phyloP scores from a whole-genome alignment of 371 early-diverging fungal genomes.

The Rhizopus sp. region DNA sequence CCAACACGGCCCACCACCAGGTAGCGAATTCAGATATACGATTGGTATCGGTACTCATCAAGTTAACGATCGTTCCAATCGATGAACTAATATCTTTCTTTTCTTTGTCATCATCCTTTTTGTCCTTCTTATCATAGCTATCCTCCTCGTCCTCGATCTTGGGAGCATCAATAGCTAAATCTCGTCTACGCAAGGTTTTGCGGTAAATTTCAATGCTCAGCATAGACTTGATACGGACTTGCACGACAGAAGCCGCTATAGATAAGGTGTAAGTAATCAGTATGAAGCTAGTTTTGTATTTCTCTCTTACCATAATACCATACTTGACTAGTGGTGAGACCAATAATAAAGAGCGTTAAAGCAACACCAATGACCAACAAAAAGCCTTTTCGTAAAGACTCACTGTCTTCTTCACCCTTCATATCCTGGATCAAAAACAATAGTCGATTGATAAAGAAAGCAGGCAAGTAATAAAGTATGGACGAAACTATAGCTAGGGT shows the following conservation, averaged over 20 bases:
- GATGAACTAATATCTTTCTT: conserved; percentile 39
- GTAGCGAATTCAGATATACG: conserved; percentile 62
- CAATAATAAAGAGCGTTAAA: conserved; percentile 34
- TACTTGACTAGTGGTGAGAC: conserved; percentile 47
- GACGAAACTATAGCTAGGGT: conserved; percentile 29
- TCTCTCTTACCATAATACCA: conserved; percentile 49
- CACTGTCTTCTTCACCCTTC: conserved; percentile 16
- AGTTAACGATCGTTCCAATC: conserved; percentile 78
- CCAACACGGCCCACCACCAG: conserved; percentile 55
- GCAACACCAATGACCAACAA: conserved; percentile 50
- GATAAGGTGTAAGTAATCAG: neutral
- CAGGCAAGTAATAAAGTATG: conserved; percentile 36
- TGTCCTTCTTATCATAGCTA: conserved; percentile 8
- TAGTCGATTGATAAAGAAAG: conserved; percentile 41
- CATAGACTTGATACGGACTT: conserved; percentile 52
- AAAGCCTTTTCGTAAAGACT: conserved; percentile 28
- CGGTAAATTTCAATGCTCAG: conserved; percentile 61
- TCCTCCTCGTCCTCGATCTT: conserved; percentile 25
- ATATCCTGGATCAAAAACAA: conserved; percentile 38
- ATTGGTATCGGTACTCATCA: conserved; percentile 84
- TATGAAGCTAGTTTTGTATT: neutral
- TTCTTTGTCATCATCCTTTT: conserved; percentile 21
- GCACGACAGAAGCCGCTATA: conserved; percentile 37
- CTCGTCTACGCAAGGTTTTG: conserved; percentile 53
- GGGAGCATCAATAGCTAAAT: conserved; percentile 32